These are phyloP conservation scores for Pyricularia pennisetigena DNA, from an alignment of 2,329 filamentous ascomycete species.

Conservation along the genomic window DNA sequence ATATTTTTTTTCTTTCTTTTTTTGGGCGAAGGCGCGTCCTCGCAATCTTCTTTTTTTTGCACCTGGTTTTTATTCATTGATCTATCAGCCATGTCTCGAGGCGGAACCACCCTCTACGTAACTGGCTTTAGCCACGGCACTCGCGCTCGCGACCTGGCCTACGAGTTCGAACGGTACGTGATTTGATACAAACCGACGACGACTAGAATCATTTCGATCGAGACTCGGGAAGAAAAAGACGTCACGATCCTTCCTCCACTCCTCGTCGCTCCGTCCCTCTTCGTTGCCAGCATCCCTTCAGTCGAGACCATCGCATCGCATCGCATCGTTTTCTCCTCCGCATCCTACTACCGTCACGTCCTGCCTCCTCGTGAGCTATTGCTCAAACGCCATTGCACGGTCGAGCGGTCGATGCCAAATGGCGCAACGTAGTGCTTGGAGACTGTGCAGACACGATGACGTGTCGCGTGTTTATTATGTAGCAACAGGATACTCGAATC, in stretches of 20 bases:
- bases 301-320: conserved; percentile 1
- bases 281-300: conserved; percentile 1
- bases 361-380: conserved; percentile 11
- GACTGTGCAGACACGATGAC: not conserved
- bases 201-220: conserved; percentile 32
- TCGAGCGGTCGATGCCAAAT: conserved; percentile 30
- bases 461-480: conserved; percentile 4
- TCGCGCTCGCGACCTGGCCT: conserved; percentile 96
- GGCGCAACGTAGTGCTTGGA: not conserved
- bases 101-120: conserved; percentile 92
- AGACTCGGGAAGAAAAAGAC: conserved; percentile 22
- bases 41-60: not conserved
- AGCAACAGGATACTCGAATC: not conserved
- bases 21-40: not conserved
- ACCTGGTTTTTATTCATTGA: conserved; percentile 1
- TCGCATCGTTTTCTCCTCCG: conserved; percentile 9
- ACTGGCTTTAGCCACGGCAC: conserved; percentile 98
- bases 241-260: conserved; percentile 13
- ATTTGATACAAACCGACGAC: conserved; percentile 39
- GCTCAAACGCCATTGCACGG: conserved; percentile 22
- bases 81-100: conserved; percentile 65
- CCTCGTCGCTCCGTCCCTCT: conserved; percentile 11
- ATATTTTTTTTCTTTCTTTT: not conserved
- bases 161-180: conserved; percentile 99
- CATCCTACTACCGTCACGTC: conserved; percentile 8